These are phyloP conservation scores for Phytophthora multivora DNA, from an alignment of 352 stramenopile species.

Conservation along the genomic window DNA sequence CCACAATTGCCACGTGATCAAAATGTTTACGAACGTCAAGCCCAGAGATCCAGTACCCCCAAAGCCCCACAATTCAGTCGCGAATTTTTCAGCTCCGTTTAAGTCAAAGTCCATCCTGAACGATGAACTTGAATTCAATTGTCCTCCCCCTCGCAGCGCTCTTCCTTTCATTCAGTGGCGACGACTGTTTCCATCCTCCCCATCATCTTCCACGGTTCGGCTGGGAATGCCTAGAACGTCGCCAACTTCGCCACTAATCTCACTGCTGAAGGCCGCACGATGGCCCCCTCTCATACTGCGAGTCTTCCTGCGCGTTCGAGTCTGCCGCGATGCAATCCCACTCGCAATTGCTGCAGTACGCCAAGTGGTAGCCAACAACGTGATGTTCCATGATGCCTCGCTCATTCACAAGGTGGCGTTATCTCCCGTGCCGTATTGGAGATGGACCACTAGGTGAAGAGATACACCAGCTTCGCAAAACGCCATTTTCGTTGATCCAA, in stretches of 20 bases:
- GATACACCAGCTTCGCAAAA: too few species aligned
- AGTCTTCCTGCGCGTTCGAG: slow-evolving; percentile 25
- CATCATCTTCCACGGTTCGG: slow-evolving; percentile 43
- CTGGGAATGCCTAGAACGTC: not conserved
- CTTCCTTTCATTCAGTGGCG: not conserved
- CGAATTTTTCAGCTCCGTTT: too few species aligned
- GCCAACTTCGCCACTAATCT: slow-evolving; percentile 4
- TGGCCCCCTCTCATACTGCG: slow-evolving; percentile 37
- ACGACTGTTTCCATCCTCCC: slow-evolving; percentile 13
- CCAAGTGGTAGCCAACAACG: slow-evolving; percentile 14
- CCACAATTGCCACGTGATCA: too few species aligned
- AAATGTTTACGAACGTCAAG: too few species aligned
- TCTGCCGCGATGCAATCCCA: slow-evolving; percentile 29
- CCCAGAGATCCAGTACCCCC: too few species aligned
- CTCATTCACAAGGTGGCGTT: slow-evolving; percentile 41
- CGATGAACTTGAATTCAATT: too few species aligned
- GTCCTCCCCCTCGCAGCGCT: too few species aligned
- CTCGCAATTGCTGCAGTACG: slow-evolving; percentile 39
- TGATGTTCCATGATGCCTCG: slow-evolving; percentile 17
- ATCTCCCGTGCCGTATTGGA: slow-evolving; percentile 48
- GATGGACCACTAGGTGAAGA: too few species aligned
- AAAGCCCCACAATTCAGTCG: too few species aligned
- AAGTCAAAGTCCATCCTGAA: too few species aligned
- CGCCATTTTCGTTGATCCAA: too few species aligned
- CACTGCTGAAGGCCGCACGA: slow-evolving; percentile 4